Conservation (phyloP, 1,284 basidiomycete genomes). For the Sporisorium reilianum region DNA sequence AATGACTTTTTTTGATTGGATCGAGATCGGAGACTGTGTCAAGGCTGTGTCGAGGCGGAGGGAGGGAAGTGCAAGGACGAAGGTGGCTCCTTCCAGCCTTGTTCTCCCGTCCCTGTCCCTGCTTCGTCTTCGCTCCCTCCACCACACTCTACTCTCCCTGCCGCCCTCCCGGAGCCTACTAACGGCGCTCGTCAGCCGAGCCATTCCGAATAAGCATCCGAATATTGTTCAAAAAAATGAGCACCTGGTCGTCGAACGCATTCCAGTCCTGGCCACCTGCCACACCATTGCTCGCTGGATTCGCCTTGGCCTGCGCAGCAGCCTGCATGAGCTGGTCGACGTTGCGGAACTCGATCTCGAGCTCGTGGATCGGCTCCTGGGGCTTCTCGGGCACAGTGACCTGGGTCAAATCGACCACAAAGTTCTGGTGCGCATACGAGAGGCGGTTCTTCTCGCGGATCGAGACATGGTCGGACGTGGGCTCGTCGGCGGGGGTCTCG, state of each 20-base stretch:
- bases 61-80: no score
- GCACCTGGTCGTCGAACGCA: constrained; percentile 59
- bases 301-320: constrained; percentile 38
- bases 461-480: constrained; percentile 63
- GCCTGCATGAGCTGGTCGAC: constrained; percentile 72
- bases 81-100: no score
- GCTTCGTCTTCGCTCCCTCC: no score
- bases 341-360: constrained; percentile 74
- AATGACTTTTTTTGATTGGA: background rate
- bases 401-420: constrained; percentile 91
- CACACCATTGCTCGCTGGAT: constrained; percentile 12
- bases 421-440: constrained; percentile 91
- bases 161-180: no score
- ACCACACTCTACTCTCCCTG: no score
- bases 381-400: constrained; percentile 73
- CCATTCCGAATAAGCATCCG: constrained; percentile 60
- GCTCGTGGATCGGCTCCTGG: constrained; percentile 71
- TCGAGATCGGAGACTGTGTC: no score
- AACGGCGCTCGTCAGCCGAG: constrained; percentile 25
- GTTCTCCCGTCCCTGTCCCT: no score
- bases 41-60: no score
- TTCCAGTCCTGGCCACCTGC: constrained; percentile 57
- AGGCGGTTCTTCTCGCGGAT: constrained; percentile 87
- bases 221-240: constrained; percentile 66
- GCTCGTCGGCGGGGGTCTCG: constrained; percentile 74